Evolutionary conservation across 441 rosid genomes (phyloP), one percentile per base, ranked within the genome.

Genomic region (Bruguiera hainesii): DNA sequence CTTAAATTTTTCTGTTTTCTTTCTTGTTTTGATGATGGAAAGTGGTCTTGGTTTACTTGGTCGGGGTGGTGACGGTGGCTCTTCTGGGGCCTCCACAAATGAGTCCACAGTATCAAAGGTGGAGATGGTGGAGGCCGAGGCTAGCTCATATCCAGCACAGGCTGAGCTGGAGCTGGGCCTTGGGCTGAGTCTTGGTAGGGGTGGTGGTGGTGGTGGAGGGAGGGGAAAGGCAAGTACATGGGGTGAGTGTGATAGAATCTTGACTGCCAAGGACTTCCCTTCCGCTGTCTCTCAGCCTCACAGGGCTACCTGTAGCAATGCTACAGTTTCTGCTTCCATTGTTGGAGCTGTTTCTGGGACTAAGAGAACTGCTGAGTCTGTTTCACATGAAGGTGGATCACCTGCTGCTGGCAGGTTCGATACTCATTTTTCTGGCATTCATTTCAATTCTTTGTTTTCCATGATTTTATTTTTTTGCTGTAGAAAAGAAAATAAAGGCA

Each of bases 181-280:
- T 57, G 89, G 96, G 7, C 81, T 91, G 66, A 81, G 97, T 68
- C 83, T 88, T 7, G 92, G 97, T 15, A 66, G 80, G 37, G 75
- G 84, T 37, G 75, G 84, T 4, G 87, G 95, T 13, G 71, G 82
- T 28, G 78, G 30, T 55, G 73, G 79, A n/a, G 61, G 55, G 25
- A 81, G 76, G 71, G 49, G 63, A 31, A 84, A 81, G 71, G 71
- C 72, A 25, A 75, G 67, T 30, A 72, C 81, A 65, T 79, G 89
- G 88, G 82, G 83, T 48, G 90, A 86, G 82, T 81, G 87, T 74
- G 91, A 89, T 7, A 83, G 93, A 73, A 89, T 91, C 79, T 78
- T 91, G 56, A 91, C 90, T 21, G 96, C 98, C 39, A 80, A 85
- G 70, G 96, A 89, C 73, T 89, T 91, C 71, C 91, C 91, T 76